These are phyloP conservation scores for Boletus rex-veris DNA, from an alignment of 768 basidiomycete genomes.

Conservation along the genomic window DNA sequence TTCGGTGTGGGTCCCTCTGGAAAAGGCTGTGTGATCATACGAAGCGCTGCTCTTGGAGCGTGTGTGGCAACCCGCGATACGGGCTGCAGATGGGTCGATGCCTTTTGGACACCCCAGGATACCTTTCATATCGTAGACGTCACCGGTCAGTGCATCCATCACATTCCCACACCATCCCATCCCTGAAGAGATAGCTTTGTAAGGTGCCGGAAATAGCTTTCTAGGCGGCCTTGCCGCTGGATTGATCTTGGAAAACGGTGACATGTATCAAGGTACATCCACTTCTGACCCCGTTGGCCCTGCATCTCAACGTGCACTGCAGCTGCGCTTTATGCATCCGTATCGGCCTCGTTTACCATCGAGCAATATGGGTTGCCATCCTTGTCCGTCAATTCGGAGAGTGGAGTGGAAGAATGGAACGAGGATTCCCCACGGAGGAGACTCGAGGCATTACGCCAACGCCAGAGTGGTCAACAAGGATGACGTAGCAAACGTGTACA, in stretches of 20 bases:
- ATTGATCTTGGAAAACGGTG: conserved; percentile 47
- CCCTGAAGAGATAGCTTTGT: conserved; percentile 1
- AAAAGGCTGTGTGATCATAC: conserved; percentile 64
- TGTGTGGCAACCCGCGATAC: conserved; percentile 48
- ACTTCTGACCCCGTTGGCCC: conserved; percentile 1
- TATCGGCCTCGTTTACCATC: conserved; percentile 79
- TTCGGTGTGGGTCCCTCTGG: conserved; percentile 52
- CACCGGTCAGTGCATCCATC: conserved; percentile 51
- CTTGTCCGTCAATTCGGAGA: conserved; percentile 33
- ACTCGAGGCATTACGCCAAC: conserved; percentile 49
- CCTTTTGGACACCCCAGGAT: conserved; percentile 61
- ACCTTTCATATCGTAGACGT: conserved; percentile 66
- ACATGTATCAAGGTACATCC: conserved; percentile 63
- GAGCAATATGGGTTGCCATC: conserved; percentile 78
- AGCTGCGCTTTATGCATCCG: conserved; percentile 73
- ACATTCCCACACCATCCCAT: background rate
- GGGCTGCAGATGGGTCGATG: conserved; percentile 61
- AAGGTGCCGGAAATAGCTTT: conserved; percentile 90
- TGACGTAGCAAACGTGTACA: conserved; percentile 29
- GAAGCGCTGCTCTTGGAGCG: conserved; percentile 70
- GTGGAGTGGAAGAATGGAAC: conserved; percentile 57
- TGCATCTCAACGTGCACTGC: conserved; percentile 16
- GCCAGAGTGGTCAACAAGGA: conserved; percentile 34
- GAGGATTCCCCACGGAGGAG: conserved; percentile 59
- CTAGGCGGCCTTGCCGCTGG: conserved; percentile 83